phyloP scores from a whole-genome alignment of 2,329 filamentous ascomycete genomes.

The Thelonectria blattea region DNA sequence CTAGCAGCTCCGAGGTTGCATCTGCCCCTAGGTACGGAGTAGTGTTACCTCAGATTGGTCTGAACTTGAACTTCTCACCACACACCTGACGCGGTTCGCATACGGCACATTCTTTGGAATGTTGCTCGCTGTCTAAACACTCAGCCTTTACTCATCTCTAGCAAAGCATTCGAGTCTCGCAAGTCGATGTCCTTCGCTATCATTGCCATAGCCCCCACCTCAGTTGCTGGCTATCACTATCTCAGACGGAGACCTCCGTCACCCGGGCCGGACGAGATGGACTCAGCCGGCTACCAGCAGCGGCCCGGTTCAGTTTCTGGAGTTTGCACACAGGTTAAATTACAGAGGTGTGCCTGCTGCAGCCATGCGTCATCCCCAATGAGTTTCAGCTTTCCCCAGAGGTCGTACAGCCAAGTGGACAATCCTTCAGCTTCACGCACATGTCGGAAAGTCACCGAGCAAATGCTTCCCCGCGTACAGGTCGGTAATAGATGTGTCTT shows the following conservation, averaged over 20 bases:
- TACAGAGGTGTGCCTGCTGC: background rate
- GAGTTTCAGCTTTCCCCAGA: background rate
- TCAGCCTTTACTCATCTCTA: background rate
- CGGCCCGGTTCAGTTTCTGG: slow-evolving; percentile 10
- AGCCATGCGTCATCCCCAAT: background rate
- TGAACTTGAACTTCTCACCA: background rate
- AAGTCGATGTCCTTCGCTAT: background rate
- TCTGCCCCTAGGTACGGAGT: no score
- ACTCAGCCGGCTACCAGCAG: background rate
- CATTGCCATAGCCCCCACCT: background rate
- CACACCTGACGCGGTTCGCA: background rate
- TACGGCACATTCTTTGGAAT: background rate
- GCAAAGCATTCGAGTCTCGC: background rate
- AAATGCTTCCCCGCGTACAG: background rate
- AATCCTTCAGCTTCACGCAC: background rate
- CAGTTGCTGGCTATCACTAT: background rate
- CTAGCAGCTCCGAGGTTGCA: slow-evolving; percentile 12
- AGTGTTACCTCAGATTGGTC: background rate
- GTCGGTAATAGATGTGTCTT: background rate
- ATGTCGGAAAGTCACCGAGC: slow-evolving; percentile 1
- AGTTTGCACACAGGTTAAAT: background rate
- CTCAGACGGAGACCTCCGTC: slow-evolving; percentile 12
- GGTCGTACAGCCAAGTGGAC: background rate
- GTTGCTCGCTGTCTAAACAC: background rate
- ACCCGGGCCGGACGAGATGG: slow-evolving; percentile 11